phyloP scores from a whole-genome alignment of 495 filamentous ascomycete genomes.

The Cercophora samala region DNA sequence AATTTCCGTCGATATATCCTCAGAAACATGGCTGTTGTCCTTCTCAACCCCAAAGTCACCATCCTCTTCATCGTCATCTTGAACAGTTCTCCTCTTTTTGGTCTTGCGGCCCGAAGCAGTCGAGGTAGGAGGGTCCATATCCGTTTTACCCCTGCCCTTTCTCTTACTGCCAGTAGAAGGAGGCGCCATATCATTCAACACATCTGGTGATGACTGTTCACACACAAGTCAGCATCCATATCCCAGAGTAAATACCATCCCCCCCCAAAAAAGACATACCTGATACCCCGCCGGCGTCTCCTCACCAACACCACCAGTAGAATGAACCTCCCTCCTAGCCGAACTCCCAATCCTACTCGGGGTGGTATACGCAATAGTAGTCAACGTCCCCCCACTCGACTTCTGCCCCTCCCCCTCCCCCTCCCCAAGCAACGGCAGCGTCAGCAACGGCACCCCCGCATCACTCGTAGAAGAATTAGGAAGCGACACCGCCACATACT shows the following conservation, averaged over 20 bases:
- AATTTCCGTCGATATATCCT: background rate
- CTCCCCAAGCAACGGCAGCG: background rate
- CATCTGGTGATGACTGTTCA: conserved; percentile 23
- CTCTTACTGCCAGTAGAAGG: background rate
- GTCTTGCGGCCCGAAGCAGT: background rate
- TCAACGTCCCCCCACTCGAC: conserved; percentile 25
- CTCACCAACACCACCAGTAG: conserved; percentile 4
- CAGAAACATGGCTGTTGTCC: background rate
- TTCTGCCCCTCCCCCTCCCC: conserved; percentile 15
- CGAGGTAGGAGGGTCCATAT: background rate
- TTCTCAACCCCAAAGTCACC: background rate
- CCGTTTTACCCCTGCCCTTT: background rate
- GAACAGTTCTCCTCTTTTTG: background rate
- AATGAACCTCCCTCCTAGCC: background rate
- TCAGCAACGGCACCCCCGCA: conserved; percentile 10
- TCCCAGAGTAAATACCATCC: background rate
- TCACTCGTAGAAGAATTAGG: conserved; percentile 16
- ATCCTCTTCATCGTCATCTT: background rate
- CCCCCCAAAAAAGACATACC: too few species aligned
- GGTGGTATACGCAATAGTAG: conserved; percentile 29
- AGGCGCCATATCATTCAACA: conserved; percentile 18
- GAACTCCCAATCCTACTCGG: conserved; percentile 25
- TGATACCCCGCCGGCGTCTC: background rate
- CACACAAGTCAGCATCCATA: background rate
- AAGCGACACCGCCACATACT: conserved; percentile 24